Conservation (phyloP, 345 rosid genomes). For the Brassica cretica region DNA sequence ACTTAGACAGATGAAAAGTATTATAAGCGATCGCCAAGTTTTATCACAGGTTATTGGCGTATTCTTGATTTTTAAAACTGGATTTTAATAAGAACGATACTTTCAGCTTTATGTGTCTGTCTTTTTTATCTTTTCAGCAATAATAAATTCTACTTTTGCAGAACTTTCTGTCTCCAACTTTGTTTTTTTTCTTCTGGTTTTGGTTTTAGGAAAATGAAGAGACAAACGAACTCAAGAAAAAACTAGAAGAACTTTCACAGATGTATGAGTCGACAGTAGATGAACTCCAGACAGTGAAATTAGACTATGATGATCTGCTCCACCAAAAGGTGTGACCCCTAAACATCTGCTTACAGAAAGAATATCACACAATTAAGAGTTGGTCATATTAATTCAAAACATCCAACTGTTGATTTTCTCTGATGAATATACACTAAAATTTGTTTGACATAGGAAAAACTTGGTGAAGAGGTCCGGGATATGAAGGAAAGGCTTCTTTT, state of each 20-base stretch:
- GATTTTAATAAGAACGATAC: conserved; percentile 13
- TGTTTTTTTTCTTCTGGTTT: conserved; percentile 13
- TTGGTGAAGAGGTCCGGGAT: conserved; percentile 58
- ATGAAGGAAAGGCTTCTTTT: conserved; percentile 56
- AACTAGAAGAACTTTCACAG: conserved; percentile 52
- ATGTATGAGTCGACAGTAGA: conserved; percentile 47
- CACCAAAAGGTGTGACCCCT: conserved; percentile 59
- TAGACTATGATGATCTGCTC: conserved; percentile 51
- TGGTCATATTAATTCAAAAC: conserved; percentile 17
- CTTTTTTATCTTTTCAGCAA: not conserved
- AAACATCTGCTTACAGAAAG: conserved; percentile 3
- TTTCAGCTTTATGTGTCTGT: conserved; percentile 24
- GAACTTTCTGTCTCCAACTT: conserved; percentile 9
- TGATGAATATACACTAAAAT: not conserved
- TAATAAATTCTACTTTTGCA: conserved; percentile 16
- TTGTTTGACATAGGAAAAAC: conserved; percentile 48
- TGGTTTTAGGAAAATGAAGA: conserved; percentile 57
- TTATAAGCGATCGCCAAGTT: conserved; percentile 53
- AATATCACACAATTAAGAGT: conserved; percentile 10
- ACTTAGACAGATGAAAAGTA: conserved; percentile 46
- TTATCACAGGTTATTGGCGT: conserved; percentile 55
- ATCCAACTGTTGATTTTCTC: not conserved
- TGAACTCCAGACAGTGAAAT: conserved; percentile 67
- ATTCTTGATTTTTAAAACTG: conserved; percentile 15
- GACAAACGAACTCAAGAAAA: conserved; percentile 46